Conservation (phyloP, 352 stramenopile species). For the Phytopythium litorale region DNA sequence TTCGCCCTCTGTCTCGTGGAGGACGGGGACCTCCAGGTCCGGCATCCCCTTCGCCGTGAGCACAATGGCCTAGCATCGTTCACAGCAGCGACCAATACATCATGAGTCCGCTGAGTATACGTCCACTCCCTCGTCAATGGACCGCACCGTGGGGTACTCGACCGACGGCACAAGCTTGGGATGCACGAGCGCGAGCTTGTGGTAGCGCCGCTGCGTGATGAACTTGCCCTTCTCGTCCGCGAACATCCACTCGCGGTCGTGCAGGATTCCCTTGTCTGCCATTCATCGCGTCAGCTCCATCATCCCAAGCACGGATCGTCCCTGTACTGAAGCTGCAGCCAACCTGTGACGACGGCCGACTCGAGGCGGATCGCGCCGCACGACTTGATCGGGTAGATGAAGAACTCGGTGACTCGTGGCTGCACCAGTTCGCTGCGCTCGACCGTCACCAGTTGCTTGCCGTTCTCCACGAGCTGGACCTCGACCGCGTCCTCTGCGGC, state of each 20-base stretch:
- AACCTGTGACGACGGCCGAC: slow-evolving; percentile 34
- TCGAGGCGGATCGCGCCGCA: slow-evolving; percentile 58
- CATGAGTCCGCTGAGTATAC: neutral
- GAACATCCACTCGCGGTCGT: slow-evolving; percentile 81
- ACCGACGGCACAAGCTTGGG: slow-evolving; percentile 52
- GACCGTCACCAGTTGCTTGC: slow-evolving; percentile 14
- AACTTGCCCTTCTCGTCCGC: slow-evolving; percentile 65
- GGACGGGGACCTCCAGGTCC: slow-evolving; percentile 52
- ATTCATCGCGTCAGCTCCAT: slow-evolving; percentile 3
- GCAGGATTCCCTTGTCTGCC: slow-evolving; percentile 45
- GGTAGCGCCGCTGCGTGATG: slow-evolving; percentile 64
- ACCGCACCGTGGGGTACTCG: slow-evolving; percentile 32
- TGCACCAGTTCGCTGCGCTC: slow-evolving; percentile 19
- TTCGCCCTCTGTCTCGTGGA: slow-evolving; percentile 21
- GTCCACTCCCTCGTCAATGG: too few relatives aligned
- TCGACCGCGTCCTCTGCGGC: slow-evolving; percentile 22
- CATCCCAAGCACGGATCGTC: neutral
- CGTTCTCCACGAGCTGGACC: slow-evolving; percentile 12
- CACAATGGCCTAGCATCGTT: slow-evolving; percentile 29
- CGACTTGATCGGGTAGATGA: slow-evolving; percentile 86
- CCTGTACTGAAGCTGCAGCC: neutral
- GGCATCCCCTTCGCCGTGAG: slow-evolving; percentile 60
- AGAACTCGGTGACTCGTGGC: slow-evolving; percentile 40
- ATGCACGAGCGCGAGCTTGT: slow-evolving; percentile 56
- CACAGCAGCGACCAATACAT: neutral